Conservation (phyloP, 495 filamentous ascomycete species). For the Penicillium dipodomyicola region DNA sequence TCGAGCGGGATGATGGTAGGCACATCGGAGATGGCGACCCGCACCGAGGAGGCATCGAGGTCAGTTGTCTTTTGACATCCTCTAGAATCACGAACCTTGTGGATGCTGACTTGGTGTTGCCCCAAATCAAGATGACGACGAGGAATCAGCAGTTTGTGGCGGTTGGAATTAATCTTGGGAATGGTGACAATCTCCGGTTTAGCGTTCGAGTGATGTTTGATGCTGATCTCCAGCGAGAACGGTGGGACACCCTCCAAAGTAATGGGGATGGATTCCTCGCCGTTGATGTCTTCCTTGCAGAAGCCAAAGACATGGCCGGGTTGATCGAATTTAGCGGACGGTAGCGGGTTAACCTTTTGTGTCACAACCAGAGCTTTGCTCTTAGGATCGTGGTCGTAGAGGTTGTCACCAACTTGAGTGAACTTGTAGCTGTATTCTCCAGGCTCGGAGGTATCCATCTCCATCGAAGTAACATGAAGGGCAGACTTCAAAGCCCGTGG, state of each 20-base stretch:
- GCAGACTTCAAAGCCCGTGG: slow-evolving; percentile 69
- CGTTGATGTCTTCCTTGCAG: slow-evolving; percentile 78
- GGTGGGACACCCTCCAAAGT: slow-evolving; percentile 78
- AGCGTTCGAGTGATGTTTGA: slow-evolving; percentile 81
- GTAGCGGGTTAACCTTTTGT: slow-evolving; percentile 79
- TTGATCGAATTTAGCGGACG: slow-evolving; percentile 73
- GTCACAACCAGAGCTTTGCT: slow-evolving; percentile 63
- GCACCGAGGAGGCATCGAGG: slow-evolving; percentile 65
- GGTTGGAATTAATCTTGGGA: slow-evolving; percentile 67
- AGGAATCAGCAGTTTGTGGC: slow-evolving; percentile 79
- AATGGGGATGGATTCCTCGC: slow-evolving; percentile 83
- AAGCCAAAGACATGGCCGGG: slow-evolving; percentile 95
- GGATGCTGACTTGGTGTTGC: slow-evolving; percentile 79
- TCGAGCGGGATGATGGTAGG: slow-evolving; percentile 87
- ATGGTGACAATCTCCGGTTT: slow-evolving; percentile 77
- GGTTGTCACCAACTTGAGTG: slow-evolving; percentile 70
- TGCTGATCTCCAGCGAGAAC: slow-evolving; percentile 83
- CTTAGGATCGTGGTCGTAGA: slow-evolving; percentile 72
- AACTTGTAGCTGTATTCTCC: slow-evolving; percentile 86
- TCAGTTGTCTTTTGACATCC: slow-evolving; percentile 76
- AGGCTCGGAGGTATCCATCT: slow-evolving; percentile 78
- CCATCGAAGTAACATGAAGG: slow-evolving; percentile 66
- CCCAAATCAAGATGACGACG: slow-evolving; percentile 77
- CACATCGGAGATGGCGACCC: slow-evolving; percentile 85
- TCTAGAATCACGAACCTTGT: slow-evolving; percentile 79